phyloP scores from a whole-genome alignment of 345 rosid genomes.

The Cardiospermum halicacabum region DNA sequence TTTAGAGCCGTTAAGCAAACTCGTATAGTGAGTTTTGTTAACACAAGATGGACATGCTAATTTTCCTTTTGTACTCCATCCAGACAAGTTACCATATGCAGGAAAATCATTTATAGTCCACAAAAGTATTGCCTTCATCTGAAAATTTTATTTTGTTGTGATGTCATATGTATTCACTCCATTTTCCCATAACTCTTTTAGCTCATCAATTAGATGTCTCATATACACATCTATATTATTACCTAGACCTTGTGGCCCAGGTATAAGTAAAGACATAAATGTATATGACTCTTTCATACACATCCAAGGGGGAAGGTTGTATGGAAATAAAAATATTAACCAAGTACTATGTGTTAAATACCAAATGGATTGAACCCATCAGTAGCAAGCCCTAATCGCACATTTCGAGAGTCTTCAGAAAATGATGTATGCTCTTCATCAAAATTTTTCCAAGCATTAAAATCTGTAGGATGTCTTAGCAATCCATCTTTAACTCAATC shows the following conservation, averaged over 20 bases:
- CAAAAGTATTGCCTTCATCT: background rate
- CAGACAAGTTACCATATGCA: background rate
- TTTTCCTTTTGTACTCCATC: slow-evolving; percentile 7
- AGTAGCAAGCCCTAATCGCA: background rate
- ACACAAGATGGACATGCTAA: slow-evolving; percentile 2
- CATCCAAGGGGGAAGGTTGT: slow-evolving; percentile 1
- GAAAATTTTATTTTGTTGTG: background rate
- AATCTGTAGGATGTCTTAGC: background rate
- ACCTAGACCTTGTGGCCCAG: background rate
- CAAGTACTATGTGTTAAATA: background rate
- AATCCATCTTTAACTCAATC: background rate
- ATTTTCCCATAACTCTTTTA: background rate
- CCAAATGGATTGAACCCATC: background rate
- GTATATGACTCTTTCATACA: background rate
- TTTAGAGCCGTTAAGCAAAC: background rate
- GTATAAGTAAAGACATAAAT: slow-evolving; percentile 2
- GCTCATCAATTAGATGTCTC: background rate
- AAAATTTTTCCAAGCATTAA: background rate
- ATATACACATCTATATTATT: slow-evolving; percentile 6
- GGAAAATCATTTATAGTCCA: slow-evolving; percentile 11
- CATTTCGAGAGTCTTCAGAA: background rate
- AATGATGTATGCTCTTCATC: background rate
- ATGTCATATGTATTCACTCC: slow-evolving; percentile 8
- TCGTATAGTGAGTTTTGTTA: background rate
- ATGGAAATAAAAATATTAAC: background rate